Evolutionary conservation across 768 basidiomycete species (phyloP).

Genomic region (Pleurotus djamor): DNA sequence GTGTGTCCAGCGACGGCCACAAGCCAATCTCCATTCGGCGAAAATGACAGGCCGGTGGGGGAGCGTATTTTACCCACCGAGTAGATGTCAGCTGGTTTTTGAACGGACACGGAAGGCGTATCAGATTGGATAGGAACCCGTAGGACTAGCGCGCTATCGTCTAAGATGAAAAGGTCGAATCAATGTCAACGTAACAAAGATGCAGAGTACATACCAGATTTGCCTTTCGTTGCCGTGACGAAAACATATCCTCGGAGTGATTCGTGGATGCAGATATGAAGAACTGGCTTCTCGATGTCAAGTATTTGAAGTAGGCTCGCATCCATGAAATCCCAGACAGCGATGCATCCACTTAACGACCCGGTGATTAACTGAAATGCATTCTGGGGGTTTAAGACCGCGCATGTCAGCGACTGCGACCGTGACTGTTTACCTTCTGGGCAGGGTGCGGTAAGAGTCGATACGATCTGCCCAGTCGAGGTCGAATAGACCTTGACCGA

Average conservation of each 20-base stretch:
- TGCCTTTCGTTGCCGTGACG: constrained; percentile 52
- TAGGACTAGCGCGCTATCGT: constrained; percentile 57
- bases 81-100: constrained; percentile 48
- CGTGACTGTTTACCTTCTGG: constrained; percentile 29
- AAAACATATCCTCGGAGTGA: constrained; percentile 68
- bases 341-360: constrained; percentile 78
- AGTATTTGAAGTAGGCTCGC: constrained; percentile 76
- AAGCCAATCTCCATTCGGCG: constrained; percentile 76
- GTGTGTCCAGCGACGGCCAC: constrained; percentile 75
- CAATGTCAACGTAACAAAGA: too few species aligned
- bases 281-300: constrained; percentile 65
- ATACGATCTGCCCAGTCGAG: constrained; percentile 73
- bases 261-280: constrained; percentile 69
- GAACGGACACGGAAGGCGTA: constrained; percentile 35
- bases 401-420: constrained; percentile 64
- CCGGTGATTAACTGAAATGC: constrained; percentile 87
- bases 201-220: too few species aligned
- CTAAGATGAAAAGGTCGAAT: constrained; percentile 18
- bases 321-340: constrained; percentile 94
- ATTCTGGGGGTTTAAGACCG: constrained; percentile 81
- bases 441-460: constrained; percentile 66
- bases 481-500: constrained; percentile 86
- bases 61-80: constrained; percentile 66
- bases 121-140: constrained; percentile 59
- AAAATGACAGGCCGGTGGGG: constrained; percentile 65